phyloP scores from a whole-genome alignment of 2,329 filamentous ascomycete genomes.

The Dactylonectria estremocensis region DNA sequence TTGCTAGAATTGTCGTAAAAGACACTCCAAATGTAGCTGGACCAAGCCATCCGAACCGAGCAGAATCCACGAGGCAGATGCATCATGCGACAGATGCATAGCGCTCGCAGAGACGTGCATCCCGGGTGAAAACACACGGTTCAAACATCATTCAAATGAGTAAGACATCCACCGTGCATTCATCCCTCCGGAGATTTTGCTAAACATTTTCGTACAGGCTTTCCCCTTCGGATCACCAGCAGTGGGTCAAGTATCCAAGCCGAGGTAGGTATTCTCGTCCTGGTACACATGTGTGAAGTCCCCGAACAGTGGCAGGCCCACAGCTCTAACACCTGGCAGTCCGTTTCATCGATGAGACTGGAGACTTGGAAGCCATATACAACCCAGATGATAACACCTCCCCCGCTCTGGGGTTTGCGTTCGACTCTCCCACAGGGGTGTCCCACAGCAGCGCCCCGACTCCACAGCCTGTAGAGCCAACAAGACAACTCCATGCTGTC shows the following conservation, averaged over 20 bases:
- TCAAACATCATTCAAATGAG: slow-evolving; percentile 34
- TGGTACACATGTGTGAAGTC: neutral
- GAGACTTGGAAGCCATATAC: slow-evolving; percentile 35
- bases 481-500: neutral
- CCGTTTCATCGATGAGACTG: slow-evolving; percentile 37
- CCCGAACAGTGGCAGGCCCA: neutral
- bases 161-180: slow-evolving; percentile 2
- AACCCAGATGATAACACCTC: slow-evolving; percentile 14
- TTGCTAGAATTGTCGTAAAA: slow-evolving; percentile 29
- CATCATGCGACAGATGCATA: slow-evolving; percentile 30
- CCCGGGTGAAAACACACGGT: slow-evolving; percentile 33
- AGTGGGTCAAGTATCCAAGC: slow-evolving; percentile 36
- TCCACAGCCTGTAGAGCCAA: neutral
- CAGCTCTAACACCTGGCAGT: slow-evolving; percentile 22
- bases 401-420: neutral
- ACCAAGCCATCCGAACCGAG: neutral
- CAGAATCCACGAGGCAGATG: slow-evolving; percentile 27
- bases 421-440: neutral
- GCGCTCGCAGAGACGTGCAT: slow-evolving; percentile 30
- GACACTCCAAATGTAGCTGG: slow-evolving; percentile 33
- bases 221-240: slow-evolving; percentile 17
- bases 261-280: slow-evolving; percentile 14
- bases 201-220: slow-evolving; percentile 14
- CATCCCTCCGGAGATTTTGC: neutral
- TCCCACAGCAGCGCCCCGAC: slow-evolving; percentile 3